phyloP scores from a whole-genome alignment of 179 eudicot species.

The Camellia oleifera region DNA sequence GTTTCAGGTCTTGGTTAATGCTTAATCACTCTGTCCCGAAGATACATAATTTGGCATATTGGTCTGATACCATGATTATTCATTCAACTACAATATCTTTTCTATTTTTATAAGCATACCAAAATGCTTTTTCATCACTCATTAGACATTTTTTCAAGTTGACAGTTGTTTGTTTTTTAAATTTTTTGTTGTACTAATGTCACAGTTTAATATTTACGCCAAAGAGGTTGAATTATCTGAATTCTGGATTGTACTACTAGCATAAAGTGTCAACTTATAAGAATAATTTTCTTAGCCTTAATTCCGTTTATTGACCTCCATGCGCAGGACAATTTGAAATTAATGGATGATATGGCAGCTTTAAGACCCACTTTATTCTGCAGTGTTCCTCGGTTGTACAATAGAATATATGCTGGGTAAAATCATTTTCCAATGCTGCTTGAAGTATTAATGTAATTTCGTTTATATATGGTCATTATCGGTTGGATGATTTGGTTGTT shows the following conservation, averaged over 20 bases:
- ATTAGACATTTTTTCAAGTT: not conserved
- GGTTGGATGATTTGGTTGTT: constrained; percentile 9
- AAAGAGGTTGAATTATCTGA: not conserved
- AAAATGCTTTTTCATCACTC: not conserved
- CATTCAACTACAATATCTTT: not conserved
- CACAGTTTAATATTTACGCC: not conserved
- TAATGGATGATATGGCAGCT: constrained; percentile 51
- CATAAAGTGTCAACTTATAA: not conserved
- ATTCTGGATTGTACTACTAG: not conserved
- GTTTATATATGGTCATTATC: constrained; percentile 7
- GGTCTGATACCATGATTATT: not conserved
- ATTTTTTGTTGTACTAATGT: not conserved
- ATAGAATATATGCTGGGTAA: constrained; percentile 52
- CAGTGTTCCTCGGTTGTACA: constrained; percentile 58
- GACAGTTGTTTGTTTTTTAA: not conserved
- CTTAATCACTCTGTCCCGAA: not conserved
- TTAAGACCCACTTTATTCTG: constrained; percentile 54
- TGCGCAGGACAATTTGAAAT: constrained; percentile 47
- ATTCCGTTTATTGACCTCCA: not conserved
- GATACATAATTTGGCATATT: not conserved
- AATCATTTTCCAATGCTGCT: not conserved
- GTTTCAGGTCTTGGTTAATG: not conserved
- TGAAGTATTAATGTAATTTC: constrained; percentile 3
- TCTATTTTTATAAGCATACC: not conserved
- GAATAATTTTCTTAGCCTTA: constrained; percentile 6